These are phyloP conservation scores for Brassica incana DNA, from an alignment of 345 rosid species.

Conservation along the genomic window DNA sequence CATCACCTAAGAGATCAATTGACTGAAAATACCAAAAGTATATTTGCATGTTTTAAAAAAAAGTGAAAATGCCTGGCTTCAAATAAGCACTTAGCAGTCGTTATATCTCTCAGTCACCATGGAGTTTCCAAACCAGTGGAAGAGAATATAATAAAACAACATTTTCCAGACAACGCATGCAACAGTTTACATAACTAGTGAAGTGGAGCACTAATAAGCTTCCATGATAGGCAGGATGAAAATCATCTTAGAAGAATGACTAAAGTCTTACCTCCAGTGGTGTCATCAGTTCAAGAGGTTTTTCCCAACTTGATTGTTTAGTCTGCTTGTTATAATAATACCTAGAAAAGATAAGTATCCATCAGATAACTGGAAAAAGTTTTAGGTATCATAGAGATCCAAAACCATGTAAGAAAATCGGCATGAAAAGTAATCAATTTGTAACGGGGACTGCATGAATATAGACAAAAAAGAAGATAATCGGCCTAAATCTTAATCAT, in stretches of 20 bases:
- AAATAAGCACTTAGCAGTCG: slow-evolving; percentile 28
- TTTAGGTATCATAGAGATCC: slow-evolving; percentile 2
- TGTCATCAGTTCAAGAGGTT: slow-evolving; percentile 93
- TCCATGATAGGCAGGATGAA: background rate
- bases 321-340: slow-evolving; percentile 95
- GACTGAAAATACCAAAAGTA: slow-evolving; percentile 36
- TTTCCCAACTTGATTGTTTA: slow-evolving; percentile 96
- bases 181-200: slow-evolving; percentile 3
- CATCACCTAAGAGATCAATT: slow-evolving; percentile 27
- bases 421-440: slow-evolving; percentile 2
- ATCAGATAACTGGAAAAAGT: background rate
- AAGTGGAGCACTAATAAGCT: slow-evolving; percentile 18
- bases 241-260: slow-evolving; percentile 7
- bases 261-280: slow-evolving; percentile 78
- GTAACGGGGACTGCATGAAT: background rate
- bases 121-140: slow-evolving; percentile 48
- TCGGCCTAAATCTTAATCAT: background rate
- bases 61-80: slow-evolving; percentile 44
- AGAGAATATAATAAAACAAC: slow-evolving; percentile 45
- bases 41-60: slow-evolving; percentile 47
- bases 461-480: slow-evolving; percentile 9
- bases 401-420: slow-evolving; percentile 8
- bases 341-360: slow-evolving; percentile 43
- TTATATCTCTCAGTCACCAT: slow-evolving; percentile 57
- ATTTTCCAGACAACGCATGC: slow-evolving; percentile 4